phyloP scores from a whole-genome alignment of 371 early-diverging fungal genomes.

The Mortierella sp. region DNA sequence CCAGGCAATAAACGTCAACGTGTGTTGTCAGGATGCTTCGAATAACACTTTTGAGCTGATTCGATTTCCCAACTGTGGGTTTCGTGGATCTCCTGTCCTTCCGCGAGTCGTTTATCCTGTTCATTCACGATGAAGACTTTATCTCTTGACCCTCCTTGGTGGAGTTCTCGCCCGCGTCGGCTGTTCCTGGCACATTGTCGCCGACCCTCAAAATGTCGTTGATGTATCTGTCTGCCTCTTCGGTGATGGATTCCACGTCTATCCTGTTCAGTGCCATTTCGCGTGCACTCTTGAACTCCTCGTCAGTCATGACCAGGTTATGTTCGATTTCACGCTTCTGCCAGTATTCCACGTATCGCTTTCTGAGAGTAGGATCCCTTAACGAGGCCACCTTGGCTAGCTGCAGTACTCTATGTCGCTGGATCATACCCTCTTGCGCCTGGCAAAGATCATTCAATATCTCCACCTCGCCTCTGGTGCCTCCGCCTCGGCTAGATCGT shows the following conservation, averaged over 20 bases:
- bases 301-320: constrained; percentile 22
- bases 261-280: constrained; percentile 41
- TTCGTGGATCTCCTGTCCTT: no score
- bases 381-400: constrained; percentile 37
- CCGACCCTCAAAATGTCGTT: constrained; percentile 23
- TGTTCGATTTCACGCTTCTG: constrained; percentile 44
- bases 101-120: no score
- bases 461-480: constrained; percentile 31
- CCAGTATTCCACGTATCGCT: constrained; percentile 51
- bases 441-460: constrained; percentile 40
- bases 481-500: constrained; percentile 7
- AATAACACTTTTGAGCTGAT: no score
- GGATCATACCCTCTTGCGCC: constrained; percentile 46
- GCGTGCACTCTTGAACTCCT: constrained; percentile 42
- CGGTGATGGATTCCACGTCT: constrained; percentile 31
- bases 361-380: constrained; percentile 34
- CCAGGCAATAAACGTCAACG: no score
- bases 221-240: constrained; percentile 34
- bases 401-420: constrained; percentile 39
- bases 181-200: constrained; percentile 9
- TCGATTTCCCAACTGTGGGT: no score
- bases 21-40: no score
- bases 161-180: not conserved
- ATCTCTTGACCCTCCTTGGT: no score
- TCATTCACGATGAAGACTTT: no score